Evolutionary conservation across 345 rosid genomes (phyloP), one percentile per base, ranked within the genome.

Genomic region (Hypericum androsaemum): DNA sequence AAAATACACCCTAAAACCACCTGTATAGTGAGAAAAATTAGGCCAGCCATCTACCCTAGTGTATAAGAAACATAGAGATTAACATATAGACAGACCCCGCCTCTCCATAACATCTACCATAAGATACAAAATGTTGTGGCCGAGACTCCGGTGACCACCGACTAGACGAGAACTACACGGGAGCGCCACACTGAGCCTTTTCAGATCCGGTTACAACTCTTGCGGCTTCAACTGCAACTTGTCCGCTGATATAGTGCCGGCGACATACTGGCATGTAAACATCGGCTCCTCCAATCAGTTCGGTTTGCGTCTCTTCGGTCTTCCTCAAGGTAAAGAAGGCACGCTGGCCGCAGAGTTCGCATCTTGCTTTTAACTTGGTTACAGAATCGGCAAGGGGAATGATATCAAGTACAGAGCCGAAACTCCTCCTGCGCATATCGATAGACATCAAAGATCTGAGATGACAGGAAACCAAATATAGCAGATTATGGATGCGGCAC

Each of bases 211-310:
- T 32, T 6, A 52, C 69, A 37, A 37, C 60, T 58, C 47, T 74
- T 6, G 77, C 66, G 10, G 79, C 65, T 58, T 69, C 71, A 22
- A 59, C 53, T 32, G 64, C 83, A 8, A 59, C 62, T 48, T 82
- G 80, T 6, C 84, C 74, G 42, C 58, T 62, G 11, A 80, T 66
- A 39, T 88, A 84, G 63, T 84, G 98, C 45, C 74, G 83, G 7
- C 95, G 89, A 66, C 98, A 90, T 13, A 81, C 88, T 0, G 89
- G 98, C 96, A 88, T 83, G 70, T 92, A 88, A 11, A 85, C 66
- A 50, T 83, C 88, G 43, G 83, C 73, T 16, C 98, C 96, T 0
- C 83, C 95, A 0, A 88, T 81, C n/a, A 92, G 72, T 49, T 92
- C 89, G 6, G 86, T 83, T 57, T 68, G 46, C 0, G 77, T 85